Conservation (phyloP, 495 filamentous ascomycete species). For the Hypomontagnella monticulosa region DNA sequence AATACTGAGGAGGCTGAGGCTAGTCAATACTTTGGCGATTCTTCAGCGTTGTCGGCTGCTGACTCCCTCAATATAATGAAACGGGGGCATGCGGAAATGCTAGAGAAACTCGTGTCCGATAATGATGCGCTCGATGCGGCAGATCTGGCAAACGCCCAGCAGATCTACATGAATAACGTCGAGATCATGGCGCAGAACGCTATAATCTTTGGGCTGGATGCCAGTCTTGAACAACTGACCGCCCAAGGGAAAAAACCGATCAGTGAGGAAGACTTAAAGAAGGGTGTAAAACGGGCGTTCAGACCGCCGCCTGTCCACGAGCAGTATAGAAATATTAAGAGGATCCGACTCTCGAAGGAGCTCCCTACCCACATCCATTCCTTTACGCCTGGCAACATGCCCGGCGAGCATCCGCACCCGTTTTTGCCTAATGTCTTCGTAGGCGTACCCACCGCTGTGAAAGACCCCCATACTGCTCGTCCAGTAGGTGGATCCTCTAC, state of each 20-base stretch:
- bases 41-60: too few species aligned
- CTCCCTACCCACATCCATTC: constrained; percentile 32
- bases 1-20: too few species aligned
- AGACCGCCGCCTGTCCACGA: constrained; percentile 1
- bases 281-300: constrained; percentile 9
- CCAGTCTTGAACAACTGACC: too few species aligned
- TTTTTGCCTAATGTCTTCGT: constrained; percentile 28
- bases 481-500: too few species aligned
- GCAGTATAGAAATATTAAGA: constrained; percentile 13
- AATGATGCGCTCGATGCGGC: constrained; percentile 24
- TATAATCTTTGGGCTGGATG: constrained; percentile 28
- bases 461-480: too few species aligned
- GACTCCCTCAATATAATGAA: neutral
- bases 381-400: constrained; percentile 18
- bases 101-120: neutral
- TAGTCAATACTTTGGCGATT: too few species aligned
- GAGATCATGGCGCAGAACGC: constrained; percentile 38
- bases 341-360: neutral
- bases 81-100: too few species aligned
- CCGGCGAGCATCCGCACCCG: constrained; percentile 19
- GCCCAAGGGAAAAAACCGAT: too few species aligned
- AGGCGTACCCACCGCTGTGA: neutral
- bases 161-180: constrained; percentile 31
- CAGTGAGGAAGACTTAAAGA: neutral
- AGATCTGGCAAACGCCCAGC: constrained; percentile 20